Percentiles rank a stretch among this genome's conserved stretches.
These are phyloP conservation scores for Sporothrix schenckii DNA, from an alignment of 2,329 filamentous ascomycete genomes.

Conservation along the genomic window DNA sequence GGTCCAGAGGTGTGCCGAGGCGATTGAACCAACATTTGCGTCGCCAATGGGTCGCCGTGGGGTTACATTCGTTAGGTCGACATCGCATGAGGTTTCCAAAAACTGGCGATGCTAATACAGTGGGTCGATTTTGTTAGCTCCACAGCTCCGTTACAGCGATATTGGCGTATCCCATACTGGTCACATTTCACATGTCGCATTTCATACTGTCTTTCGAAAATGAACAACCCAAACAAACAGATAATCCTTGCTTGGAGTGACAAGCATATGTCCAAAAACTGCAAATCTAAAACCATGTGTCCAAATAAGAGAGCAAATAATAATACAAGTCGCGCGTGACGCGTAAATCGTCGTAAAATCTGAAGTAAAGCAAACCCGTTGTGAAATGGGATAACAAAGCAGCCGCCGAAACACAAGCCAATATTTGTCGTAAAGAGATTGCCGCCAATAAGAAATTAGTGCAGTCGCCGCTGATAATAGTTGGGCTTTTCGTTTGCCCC, in stretches of 20 bases:
- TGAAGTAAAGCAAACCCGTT: not conserved
- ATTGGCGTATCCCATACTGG: slow-evolving; percentile 2
- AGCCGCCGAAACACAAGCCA: not conserved
- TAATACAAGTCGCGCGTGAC: slow-evolving; percentile 6
- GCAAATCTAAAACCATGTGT: not conserved
- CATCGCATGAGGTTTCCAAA: slow-evolving; percentile 23
- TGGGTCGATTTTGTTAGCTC: slow-evolving; percentile 24
- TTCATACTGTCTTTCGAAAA: not conserved
- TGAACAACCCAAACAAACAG: not conserved
- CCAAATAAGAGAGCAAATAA: slow-evolving; percentile 12
- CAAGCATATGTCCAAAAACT: not conserved
- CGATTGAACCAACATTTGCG: no score
- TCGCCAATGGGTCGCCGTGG: slow-evolving; percentile 20
- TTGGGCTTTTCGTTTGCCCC: slow-evolving; percentile 42
- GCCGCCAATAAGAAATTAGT: slow-evolving; percentile 42
- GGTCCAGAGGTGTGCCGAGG: not conserved
- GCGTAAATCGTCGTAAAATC: slow-evolving; percentile 13
- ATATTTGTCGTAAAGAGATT: not conserved
- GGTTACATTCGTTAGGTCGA: not conserved
- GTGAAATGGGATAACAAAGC: not conserved
- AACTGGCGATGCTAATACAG: slow-evolving; percentile 25
- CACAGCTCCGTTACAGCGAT: slow-evolving; percentile 22
- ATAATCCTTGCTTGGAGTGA: not conserved
- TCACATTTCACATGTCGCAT: slow-evolving; percentile 14
- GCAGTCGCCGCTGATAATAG: slow-evolving; percentile 60